Conservation (phyloP, 345 rosid species). For the Arabidopsis suecica region DNA sequence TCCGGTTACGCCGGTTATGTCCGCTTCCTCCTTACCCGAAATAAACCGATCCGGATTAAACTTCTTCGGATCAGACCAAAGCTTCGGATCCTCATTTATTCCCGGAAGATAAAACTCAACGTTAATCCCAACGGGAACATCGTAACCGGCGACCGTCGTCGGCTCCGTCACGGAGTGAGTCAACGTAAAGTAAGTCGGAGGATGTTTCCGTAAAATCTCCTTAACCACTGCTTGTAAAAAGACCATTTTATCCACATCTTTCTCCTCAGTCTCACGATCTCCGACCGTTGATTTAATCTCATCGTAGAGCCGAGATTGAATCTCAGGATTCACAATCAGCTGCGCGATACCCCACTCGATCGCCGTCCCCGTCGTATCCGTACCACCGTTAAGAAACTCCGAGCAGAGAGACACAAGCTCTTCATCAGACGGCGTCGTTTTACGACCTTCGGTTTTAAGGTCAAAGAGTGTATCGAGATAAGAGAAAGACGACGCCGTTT, state of each 20-base stretch:
- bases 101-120: slow-evolving; percentile 68
- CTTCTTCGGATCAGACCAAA: slow-evolving; percentile 70
- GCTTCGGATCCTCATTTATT: slow-evolving; percentile 61
- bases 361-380: slow-evolving; percentile 88
- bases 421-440: slow-evolving; percentile 57
- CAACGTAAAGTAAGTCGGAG: slow-evolving; percentile 79
- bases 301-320: slow-evolving; percentile 65
- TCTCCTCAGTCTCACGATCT: slow-evolving; percentile 59
- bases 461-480: slow-evolving; percentile 85
- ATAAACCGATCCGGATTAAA: slow-evolving; percentile 80
- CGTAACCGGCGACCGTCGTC: slow-evolving; percentile 71
- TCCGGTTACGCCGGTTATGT: slow-evolving; percentile 70
- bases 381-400: slow-evolving; percentile 86
- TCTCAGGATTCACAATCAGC: slow-evolving; percentile 65
- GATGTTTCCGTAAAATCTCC: slow-evolving; percentile 81
- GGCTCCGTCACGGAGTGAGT: slow-evolving; percentile 75
- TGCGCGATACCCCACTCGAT: slow-evolving; percentile 91
- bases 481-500: slow-evolving; percentile 66
- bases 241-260: slow-evolving; percentile 66
- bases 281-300: slow-evolving; percentile 68
- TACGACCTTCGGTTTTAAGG: slow-evolving; percentile 64
- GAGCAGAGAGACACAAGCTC: slow-evolving; percentile 88
- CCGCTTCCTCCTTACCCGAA: slow-evolving; percentile 70
- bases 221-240: slow-evolving; percentile 74
- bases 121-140: slow-evolving; percentile 63